A percentile compares a stretch with the other conserved stretches of the same genome.
Conservation (phyloP, 345 rosid species). For the Pseudoturritis turrita region DNA sequence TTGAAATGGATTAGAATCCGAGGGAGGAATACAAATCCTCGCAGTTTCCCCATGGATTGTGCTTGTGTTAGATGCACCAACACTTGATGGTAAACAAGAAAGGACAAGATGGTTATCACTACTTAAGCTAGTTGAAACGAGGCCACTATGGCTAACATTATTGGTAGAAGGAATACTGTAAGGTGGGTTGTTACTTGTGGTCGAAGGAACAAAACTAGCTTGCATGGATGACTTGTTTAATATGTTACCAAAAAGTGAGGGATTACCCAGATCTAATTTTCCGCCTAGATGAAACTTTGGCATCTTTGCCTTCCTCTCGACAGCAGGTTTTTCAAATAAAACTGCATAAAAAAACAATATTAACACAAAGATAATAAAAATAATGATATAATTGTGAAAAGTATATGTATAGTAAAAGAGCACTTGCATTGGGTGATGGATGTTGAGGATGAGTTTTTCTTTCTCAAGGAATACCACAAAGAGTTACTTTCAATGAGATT, state of each 20-base stretch:
- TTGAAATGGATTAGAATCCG: background rate
- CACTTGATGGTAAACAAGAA: background rate
- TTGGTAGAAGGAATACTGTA: background rate
- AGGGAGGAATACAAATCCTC: background rate
- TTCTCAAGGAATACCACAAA: background rate
- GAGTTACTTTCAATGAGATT: background rate
- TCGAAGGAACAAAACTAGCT: background rate
- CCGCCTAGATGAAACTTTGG: background rate
- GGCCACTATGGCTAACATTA: background rate
- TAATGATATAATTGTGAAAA: background rate
- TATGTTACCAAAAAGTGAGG: background rate
- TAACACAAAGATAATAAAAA: background rate
- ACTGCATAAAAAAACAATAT: background rate
- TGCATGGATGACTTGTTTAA: background rate
- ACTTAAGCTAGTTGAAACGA: background rate
- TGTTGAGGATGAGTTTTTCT: background rate
- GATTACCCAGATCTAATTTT: background rate
- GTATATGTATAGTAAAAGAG: background rate
- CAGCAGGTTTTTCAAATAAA: background rate
- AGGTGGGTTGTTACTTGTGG: background rate
- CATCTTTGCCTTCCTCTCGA: background rate
- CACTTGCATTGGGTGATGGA: background rate
- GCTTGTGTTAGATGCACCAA: background rate
- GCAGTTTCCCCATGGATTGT: background rate
- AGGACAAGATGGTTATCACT: background rate